These are phyloP conservation scores for Penium margaritaceum DNA, from an alignment of 139 green algal species.

Conservation along the genomic window DNA sequence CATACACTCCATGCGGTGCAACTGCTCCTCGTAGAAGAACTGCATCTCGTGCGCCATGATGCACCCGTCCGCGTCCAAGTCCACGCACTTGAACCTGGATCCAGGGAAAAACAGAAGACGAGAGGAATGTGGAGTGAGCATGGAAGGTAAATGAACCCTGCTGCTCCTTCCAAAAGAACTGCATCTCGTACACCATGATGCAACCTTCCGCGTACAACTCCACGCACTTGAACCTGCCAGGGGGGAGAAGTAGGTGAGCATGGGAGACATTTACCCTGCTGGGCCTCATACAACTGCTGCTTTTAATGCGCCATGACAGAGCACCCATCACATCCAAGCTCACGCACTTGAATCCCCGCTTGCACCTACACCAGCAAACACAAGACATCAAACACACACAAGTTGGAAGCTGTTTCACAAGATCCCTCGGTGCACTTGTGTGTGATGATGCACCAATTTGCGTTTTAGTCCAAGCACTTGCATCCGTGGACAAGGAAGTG, in stretches of 20 bases:
- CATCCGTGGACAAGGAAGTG: too few species aligned
- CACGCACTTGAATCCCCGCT: too few species aligned
- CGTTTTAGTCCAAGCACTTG: too few species aligned
- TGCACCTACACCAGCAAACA: too few species aligned
- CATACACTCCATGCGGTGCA: conserved; percentile 91
- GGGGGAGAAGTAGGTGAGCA: not conserved
- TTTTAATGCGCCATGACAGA: too few species aligned
- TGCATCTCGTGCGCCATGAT: conserved; percentile 78
- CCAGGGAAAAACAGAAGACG: not conserved
- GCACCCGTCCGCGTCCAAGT: conserved; percentile 83
- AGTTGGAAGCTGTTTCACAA: too few species aligned
- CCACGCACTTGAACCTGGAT: conserved; percentile 60
- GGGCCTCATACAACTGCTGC: conserved; percentile 99
- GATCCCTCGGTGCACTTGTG: too few species aligned
- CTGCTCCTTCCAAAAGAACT: conserved; percentile 98
- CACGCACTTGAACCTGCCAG: conserved; percentile 56
- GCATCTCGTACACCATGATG: conserved; percentile 77
- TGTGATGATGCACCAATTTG: too few species aligned
- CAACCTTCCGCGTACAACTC: conserved; percentile 85
- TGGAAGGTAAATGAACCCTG: too few species aligned
- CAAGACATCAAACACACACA: too few species aligned
- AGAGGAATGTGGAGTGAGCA: not conserved
- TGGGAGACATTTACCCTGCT: too few species aligned
- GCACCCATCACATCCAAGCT: too few species aligned
- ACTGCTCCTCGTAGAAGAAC: conserved; percentile 98